A percentile compares a stretch with the other conserved stretches of the same genome.
These are phyloP conservation scores for Lactarius akahatsu DNA, from an alignment of 768 basidiomycete genomes.

Conservation along the genomic window DNA sequence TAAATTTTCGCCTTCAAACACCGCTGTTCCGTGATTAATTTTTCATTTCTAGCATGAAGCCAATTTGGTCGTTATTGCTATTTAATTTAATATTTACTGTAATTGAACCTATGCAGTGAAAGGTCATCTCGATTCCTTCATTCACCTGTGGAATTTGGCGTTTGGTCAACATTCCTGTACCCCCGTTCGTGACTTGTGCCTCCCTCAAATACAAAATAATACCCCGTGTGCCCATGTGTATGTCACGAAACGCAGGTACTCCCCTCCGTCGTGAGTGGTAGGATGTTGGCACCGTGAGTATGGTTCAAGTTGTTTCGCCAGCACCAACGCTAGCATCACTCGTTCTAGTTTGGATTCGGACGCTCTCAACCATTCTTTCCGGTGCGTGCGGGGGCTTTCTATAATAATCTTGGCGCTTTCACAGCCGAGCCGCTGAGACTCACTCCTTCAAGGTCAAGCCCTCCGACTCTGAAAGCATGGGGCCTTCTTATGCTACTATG, in stretches of 20 bases:
- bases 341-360: background rate
- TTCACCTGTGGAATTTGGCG: too few species aligned
- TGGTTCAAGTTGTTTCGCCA: background rate
- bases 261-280: too few species aligned
- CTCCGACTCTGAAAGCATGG: background rate
- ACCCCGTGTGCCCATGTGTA: background rate
- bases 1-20: background rate
- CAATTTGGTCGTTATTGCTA: background rate
- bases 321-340: background rate
- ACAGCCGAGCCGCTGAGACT: background rate
- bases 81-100: too few species aligned
- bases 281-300: background rate
- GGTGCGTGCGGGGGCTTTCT: background rate
- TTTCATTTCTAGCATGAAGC: background rate
- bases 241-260: too few species aligned
- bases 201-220: background rate
- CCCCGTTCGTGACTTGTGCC: background rate
- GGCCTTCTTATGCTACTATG: background rate
- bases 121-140: too few species aligned
- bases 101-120: too few species aligned
- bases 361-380: too few species aligned
- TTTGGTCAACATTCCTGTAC: background rate
- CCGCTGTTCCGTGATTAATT: background rate
- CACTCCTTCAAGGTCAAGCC: background rate
- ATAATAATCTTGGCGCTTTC: background rate